phyloP scores from a whole-genome alignment of 78 protist genomes.

The Parvularia atlantis region DNA sequence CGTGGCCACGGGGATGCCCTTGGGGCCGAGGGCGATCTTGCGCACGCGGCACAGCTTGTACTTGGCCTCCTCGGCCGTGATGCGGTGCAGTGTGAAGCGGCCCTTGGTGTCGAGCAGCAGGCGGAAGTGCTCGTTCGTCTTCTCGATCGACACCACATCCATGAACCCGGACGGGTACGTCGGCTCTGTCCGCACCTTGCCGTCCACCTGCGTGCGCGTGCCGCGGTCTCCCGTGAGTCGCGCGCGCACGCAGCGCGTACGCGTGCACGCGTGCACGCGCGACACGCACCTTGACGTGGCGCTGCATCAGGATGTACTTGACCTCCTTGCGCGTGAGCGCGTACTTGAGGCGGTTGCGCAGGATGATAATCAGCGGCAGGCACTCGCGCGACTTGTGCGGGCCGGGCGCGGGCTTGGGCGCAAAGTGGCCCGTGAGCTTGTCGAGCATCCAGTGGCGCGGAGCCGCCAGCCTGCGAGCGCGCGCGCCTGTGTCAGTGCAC shows the following conservation, averaged over 20 bases:
- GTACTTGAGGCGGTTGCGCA: conserved; percentile 97
- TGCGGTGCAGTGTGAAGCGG: conserved; percentile 87
- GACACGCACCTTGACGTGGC: conserved; percentile 56
- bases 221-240: too few species aligned
- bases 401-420: conserved; percentile 93
- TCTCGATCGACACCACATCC: conserved; percentile 91
- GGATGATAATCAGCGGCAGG: conserved; percentile 86
- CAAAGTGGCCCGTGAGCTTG: conserved; percentile 3
- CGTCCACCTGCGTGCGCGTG: conserved; percentile 94
- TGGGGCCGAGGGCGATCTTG: conserved; percentile 45
- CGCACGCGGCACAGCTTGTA: conserved; percentile 90
- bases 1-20: conserved; percentile 80
- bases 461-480: background rate
- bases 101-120: conserved; percentile 97
- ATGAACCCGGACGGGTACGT: conserved; percentile 98
- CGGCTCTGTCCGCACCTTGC: conserved; percentile 91
- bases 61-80: conserved; percentile 80
- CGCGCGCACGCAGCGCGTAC: too few species aligned
- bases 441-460: background rate
- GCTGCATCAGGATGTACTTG: conserved; percentile 74
- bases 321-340: conserved; percentile 95
- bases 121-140: conserved; percentile 96
- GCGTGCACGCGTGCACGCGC: too few species aligned
- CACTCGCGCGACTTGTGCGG: conserved; percentile 99
- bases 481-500: background rate